Evolutionary conservation across 352 stramenopile genomes (phyloP).

Genomic region (Pythium brachiatum): DNA sequence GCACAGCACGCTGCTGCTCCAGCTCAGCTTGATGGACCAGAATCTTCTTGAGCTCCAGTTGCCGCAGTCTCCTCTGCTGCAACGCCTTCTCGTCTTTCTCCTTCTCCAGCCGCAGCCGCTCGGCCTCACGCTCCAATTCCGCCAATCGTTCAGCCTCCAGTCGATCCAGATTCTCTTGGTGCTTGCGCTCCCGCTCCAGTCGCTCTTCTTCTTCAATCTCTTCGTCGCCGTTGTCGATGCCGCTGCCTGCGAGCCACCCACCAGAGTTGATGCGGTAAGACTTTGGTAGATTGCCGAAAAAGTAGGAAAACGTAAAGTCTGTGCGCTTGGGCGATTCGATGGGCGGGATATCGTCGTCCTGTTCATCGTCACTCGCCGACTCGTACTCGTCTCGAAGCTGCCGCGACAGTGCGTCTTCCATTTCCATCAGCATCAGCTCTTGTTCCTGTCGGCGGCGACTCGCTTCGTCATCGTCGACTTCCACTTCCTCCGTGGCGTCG

Average conservation of each 20-base stretch:
- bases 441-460: constrained; percentile 12
- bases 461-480: constrained; percentile 1
- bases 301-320: constrained; percentile 69
- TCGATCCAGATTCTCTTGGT: constrained; percentile 55
- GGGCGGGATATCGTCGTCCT: constrained; percentile 25
- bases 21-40: constrained; percentile 53
- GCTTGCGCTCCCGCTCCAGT: constrained; percentile 51
- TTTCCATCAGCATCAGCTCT: constrained; percentile 31
- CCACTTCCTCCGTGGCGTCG: neutral
- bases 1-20: constrained; percentile 34
- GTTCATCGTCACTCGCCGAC: constrained; percentile 53
- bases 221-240: constrained; percentile 71
- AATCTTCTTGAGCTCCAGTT: constrained; percentile 58
- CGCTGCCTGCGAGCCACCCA: constrained; percentile 53
- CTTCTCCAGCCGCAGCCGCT: constrained; percentile 52
- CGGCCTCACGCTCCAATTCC: constrained; percentile 49
- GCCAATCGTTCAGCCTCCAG: constrained; percentile 57
- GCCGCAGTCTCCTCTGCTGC: constrained; percentile 44
- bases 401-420: constrained; percentile 37
- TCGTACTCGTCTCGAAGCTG: constrained; percentile 26
- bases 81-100: constrained; percentile 60
- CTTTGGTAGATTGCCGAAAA: constrained; percentile 60
- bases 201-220: constrained; percentile 69
- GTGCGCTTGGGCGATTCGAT: constrained; percentile 54
- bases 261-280: constrained; percentile 42